Evolutionary conservation across 2,329 filamentous ascomycete species (phyloP), one percentile per base, ranked within the genome.

Genomic region (Orbilia oligospora): DNA sequence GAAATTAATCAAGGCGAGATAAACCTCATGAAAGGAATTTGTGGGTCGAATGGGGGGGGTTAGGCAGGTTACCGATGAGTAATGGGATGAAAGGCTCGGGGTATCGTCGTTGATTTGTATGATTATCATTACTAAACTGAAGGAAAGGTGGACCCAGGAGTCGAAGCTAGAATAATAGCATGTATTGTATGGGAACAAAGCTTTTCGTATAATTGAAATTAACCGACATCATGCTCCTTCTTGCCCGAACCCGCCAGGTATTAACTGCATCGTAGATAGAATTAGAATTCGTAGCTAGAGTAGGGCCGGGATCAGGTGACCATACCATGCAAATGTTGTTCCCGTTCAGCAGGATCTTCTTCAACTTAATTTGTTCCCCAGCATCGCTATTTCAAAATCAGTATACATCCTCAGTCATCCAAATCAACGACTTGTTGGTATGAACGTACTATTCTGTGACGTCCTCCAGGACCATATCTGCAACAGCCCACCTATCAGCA

Each of bases 291-390:
- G 1, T 14, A 12, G n/a, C 1, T 10, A 33, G 5, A 27, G 36
- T 6, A 4, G n/a, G 27, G 6, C 27, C 30, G 24, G 36, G 20
- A 20, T 24, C 33, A 6, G 41, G 30, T 38, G 51, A 63, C 27
- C 8, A 71, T 88, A 97, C 96, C 96, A 99, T 99, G 92, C 95
- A 98, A 81, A 99, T 93, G 83, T 98, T 98, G 87, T 99, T 99
- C 72, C 96, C 96, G 83, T 99, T 99, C 46, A 99, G 87, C 49
- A 99, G 86, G 79, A 99, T 97, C 88, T 98, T 98, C 65, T 94
- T 89, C 48, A 99, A 89, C 85, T 97, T 97, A 55, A 91, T 92
- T 85, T 95, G 91, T 82, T 92, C 90, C 79, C 95, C 95, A 4
- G 91, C 91, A 86, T 99, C 96, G 84, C 95, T 98, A 66, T 5